These are phyloP conservation scores for Trichaptum fuscoviolaceum DNA, from an alignment of 768 basidiomycete species.

Conservation along the genomic window DNA sequence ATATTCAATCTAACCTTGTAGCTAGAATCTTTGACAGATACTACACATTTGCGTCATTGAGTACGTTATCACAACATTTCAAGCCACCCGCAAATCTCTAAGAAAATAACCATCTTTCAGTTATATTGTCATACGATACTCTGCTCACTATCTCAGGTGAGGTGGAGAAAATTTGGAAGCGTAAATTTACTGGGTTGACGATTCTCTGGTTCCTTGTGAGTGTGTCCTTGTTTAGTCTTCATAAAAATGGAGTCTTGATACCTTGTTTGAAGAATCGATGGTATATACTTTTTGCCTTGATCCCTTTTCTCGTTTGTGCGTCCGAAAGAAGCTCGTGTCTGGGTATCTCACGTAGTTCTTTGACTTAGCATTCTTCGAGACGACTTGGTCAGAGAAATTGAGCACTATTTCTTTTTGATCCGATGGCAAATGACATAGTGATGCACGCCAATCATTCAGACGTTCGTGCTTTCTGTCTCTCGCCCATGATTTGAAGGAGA, in stretches of 20 bases:
- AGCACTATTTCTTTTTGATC: neutral
- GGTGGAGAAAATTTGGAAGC: conserved; percentile 16
- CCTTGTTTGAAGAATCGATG: neutral
- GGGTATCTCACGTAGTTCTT: neutral
- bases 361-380: neutral
- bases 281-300: neutral
- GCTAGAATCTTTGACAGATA: neutral
- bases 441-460: neutral
- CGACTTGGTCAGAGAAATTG: neutral
- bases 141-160: conserved; percentile 13
- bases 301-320: neutral
- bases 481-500: neutral
- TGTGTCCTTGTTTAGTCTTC: neutral
- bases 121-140: conserved; percentile 14
- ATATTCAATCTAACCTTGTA: neutral
- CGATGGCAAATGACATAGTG: neutral
- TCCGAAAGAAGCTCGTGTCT: neutral
- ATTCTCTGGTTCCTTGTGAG: conserved; percentile 13
- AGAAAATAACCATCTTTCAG: conserved; percentile 4
- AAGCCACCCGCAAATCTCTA: neutral
- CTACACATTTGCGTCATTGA: neutral
- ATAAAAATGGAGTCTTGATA: neutral
- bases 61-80: neutral
- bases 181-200: conserved; percentile 12
- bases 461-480: neutral